Base-by-base conservation (phyloP, 306 rosid genomes). In the Prunus mongolica region DNA sequence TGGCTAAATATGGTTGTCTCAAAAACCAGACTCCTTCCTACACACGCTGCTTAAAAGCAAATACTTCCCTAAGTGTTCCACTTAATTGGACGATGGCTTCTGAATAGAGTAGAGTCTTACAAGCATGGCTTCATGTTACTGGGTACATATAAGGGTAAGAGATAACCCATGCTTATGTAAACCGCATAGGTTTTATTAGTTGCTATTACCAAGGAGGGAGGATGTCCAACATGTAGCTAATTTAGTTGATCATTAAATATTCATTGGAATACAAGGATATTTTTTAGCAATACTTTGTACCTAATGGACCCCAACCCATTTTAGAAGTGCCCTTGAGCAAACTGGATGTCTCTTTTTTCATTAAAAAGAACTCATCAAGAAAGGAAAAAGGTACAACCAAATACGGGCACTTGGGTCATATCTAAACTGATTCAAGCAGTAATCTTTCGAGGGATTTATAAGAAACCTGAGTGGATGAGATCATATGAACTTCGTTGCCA, bases 401-500 rank as follows among this genome's bases (percentile, higher is more conserved):
- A 62, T 34, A 25, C n/a, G 3, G 45, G 68, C 57, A 18, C 11
- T 18, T 16, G 6, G 3, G 28, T 45, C 58, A 60, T 8, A 58
- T 45, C 34, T 15, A 5, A 58, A 25, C 13, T 44, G 68, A 28
- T 44, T 64, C 68, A 57, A 72, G 66, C 12, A 64, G 20, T 4
- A 54, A 64, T 10, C 6, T 12, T 12, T 12, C n/a, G 14, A 15
- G 5, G 7, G 32, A 25, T 14, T 38, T 57, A 38, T 71, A 79
- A 77, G 90, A 81, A 89, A 94, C 98, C 83, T 92, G 97, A 81
- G 97, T 95, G 25, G 98, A 92, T 71, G 97, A 90, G 83, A 92
- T 80, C 98, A 95, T 89, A 86, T 95, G 97, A 90, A 95, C 92
- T 89, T 95, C 98, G 2, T 83, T 90, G 69, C 97, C 97, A 72